Conservation (phyloP, 2,329 filamentous ascomycete species). For the Didymella segeticola region DNA sequence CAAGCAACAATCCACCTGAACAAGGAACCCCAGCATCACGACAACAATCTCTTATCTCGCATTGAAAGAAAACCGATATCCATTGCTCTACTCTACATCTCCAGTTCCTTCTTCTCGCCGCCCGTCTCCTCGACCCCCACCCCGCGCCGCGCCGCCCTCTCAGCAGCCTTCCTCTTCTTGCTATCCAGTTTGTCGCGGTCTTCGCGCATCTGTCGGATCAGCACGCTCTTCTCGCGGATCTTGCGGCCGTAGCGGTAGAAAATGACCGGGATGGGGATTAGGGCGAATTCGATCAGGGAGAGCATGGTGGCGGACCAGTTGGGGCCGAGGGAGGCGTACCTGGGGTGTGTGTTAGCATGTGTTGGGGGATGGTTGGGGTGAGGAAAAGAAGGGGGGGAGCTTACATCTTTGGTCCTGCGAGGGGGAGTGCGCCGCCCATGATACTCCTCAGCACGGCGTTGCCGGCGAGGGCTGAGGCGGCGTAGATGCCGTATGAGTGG, state of each 20-base stretch:
- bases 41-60: too few species aligned
- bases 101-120: slow-evolving; percentile 17
- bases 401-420: slow-evolving; percentile 72
- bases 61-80: too few species aligned
- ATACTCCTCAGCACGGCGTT: slow-evolving; percentile 77
- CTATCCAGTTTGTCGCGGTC: slow-evolving; percentile 52
- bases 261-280: slow-evolving; percentile 80
- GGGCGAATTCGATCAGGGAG: slow-evolving; percentile 72
- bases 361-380: neutral
- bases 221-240: slow-evolving; percentile 62
- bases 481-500: slow-evolving; percentile 79
- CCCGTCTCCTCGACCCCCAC: slow-evolving; percentile 3
- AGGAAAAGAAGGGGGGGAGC: neutral
- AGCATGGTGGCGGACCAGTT: slow-evolving; percentile 82
- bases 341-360: slow-evolving; percentile 7
- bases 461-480: slow-evolving; percentile 79
- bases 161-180: slow-evolving; percentile 48
- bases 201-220: slow-evolving; percentile 59
- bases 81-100: slow-evolving; percentile 11
- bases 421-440: slow-evolving; percentile 78
- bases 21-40: too few species aligned
- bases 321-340: slow-evolving; percentile 70
- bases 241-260: slow-evolving; percentile 71
- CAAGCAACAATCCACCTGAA: too few species aligned
- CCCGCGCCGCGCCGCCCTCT: slow-evolving; percentile 52